These are phyloP conservation scores for Russula virescens DNA, from an alignment of 768 basidiomycete genomes.

Conservation along the genomic window DNA sequence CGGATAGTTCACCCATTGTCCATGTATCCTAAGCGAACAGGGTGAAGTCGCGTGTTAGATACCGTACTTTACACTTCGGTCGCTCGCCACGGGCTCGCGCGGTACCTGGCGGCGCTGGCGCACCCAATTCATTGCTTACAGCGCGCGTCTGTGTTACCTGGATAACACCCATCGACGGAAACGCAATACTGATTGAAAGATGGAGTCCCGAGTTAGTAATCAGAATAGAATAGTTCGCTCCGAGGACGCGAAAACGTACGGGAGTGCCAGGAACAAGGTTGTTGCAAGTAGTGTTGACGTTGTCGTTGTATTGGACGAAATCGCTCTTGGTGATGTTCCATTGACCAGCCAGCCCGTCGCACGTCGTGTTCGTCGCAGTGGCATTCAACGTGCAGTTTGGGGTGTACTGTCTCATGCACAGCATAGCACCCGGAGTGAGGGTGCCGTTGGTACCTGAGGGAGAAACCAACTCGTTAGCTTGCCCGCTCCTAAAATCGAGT, in stretches of 20 bases:
- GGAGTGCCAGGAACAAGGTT: constrained; percentile 3
- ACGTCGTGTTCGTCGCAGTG: constrained; percentile 6
- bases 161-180: background rate
- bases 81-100: background rate
- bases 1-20: background rate
- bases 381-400: constrained; percentile 15
- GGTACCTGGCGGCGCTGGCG: too few relatives aligned
- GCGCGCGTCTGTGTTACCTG: background rate
- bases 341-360: background rate
- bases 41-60: background rate
- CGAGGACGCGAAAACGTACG: constrained; percentile 7
- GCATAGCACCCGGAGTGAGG: background rate
- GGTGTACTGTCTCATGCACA: background rate
- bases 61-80: background rate
- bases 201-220: background rate
- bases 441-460: background rate
- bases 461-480: background rate
- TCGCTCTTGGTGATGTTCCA: background rate
- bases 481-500: too few relatives aligned
- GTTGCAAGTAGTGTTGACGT: constrained; percentile 2
- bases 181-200: constrained; percentile 11
- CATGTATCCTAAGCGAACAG: background rate
- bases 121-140: background rate
- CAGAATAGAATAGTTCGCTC: background rate
- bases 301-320: constrained; percentile 12